These are phyloP conservation scores for Sclerotinia subarctica DNA, from an alignment of 2,329 filamentous ascomycete species.

Conservation along the genomic window DNA sequence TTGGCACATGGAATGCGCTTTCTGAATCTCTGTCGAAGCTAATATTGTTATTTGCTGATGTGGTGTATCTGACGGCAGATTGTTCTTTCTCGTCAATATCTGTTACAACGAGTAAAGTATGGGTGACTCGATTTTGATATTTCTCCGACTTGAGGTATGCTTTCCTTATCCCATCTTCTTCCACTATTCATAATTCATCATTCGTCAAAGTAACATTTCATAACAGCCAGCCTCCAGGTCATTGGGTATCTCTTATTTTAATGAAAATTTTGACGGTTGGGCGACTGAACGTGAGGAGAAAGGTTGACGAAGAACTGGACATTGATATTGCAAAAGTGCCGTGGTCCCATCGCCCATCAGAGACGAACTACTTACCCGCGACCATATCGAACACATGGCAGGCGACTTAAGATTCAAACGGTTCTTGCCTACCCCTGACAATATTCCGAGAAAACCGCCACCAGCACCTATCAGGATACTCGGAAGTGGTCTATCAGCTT, in stretches of 20 bases:
- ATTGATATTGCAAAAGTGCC: neutral
- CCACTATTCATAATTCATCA: neutral
- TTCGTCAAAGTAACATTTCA: neutral
- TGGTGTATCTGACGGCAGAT: neutral
- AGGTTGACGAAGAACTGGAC: neutral
- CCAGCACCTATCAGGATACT: neutral
- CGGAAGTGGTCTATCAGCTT: slow-evolving; percentile 4
- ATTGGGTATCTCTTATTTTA: neutral
- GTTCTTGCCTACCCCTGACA: neutral
- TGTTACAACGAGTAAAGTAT: neutral
- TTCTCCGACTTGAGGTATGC: neutral
- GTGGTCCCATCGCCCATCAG: neutral
- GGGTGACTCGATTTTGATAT: neutral
- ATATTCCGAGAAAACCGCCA: neutral
- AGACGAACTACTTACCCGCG: neutral
- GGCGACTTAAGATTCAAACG: neutral
- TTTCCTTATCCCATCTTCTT: neutral
- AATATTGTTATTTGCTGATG: neutral
- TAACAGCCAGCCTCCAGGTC: neutral
- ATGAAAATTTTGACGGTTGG: neutral
- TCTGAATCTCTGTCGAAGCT: neutral
- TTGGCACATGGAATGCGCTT: neutral
- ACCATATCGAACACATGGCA: neutral
- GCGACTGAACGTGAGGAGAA: neutral
- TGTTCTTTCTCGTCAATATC: neutral